Base-by-base conservation (phyloP, 108 stramenopile species). In the Conticribra weissflogii region DNA sequence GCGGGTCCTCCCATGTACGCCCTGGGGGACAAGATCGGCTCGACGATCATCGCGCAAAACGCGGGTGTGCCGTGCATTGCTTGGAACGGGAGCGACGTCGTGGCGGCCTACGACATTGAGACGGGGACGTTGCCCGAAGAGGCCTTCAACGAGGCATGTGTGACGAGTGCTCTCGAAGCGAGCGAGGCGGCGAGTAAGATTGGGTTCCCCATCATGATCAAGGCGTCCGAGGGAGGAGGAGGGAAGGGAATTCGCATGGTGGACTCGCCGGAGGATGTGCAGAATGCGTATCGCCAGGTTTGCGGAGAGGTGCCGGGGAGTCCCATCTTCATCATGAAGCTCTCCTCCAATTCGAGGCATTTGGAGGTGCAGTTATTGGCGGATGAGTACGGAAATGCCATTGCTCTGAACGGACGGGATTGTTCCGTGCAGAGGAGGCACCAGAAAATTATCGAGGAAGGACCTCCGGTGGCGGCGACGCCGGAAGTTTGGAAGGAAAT, bases 141-240 rank as follows among this genome's bases (percentile, higher is more conserved):
- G 53, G 89, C 96, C 9, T 97, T 93, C 54, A 87, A 96, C 34
- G 68, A 85, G 63, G 98, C 96, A 0, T 94, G 83, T 58, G 92
- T 99, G 33, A 71, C 54, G 41, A 85, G 84, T 29, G 93, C 96
- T 0, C 61, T 83, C 16, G 83, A 96, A 54, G 98, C 98, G 7
- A 58, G 73, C 36, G 82, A 80, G 46, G 94, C 85, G 14, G 90
- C 93, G 25, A 78, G 63, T 27, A 74, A 83, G 71, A 95, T 99
- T 73, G 99, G 99, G 22, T 97, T 96, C 59, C 99, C 99, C 22
- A 83, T 99, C 72, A 99, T 99, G 99, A 97, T 99, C 82, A 99
- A 99, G 89, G 99, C 99, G 15, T 88, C 86, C 23, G 99, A 99
- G 78, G 99, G 99, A 57, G 99, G 99, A 7, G 99, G 99, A 49